Evolutionary conservation across 352 stramenopile species (phyloP), one percentile per base, ranked within the genome.

Genomic region (Globisporangium spiculum): DNA sequence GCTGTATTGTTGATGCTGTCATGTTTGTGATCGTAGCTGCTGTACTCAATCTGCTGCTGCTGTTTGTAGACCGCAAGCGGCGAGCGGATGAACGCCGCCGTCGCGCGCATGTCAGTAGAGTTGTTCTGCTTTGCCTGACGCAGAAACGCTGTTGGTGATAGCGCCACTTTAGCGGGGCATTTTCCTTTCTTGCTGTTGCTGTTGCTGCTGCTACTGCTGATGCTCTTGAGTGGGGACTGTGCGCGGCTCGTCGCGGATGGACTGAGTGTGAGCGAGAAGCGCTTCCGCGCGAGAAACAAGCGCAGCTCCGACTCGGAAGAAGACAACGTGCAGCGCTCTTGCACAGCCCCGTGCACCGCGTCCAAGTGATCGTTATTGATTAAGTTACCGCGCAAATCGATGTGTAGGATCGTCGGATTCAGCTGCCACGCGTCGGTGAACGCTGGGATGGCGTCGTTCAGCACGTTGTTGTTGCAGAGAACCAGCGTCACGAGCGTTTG

Each of bases 321-420:
- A 0, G 57, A 58, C 0, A 59, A 54, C n/a, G 67, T 60, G 9
- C 52, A 60, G 4, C 83, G 77, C 34, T 89, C 83, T 24, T 71
- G 58, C 7, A 67, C 27, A 22, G 75, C 75, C 2, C 34, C 18
- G 5, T 74, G 60, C 0, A 89, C 60, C n/a, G 75, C 60, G 0
- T 53, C 50, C 1, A 89, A 3, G 50, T 86, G 77, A 14, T 83
- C 67, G 16, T 46, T n/a, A 16, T 88, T 73, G 34, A 91, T 75
- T 24, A 93, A 60, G 60, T 93, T 93, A 0, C 84, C 84, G 9
- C 68, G 61, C 22, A 93, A 32, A 3, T 93, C 78, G 3, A 93
- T 60, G 26, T 26, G 56, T 27, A 77, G 67, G 6, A 92, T 60
- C 53, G 72, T 70, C 0, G 75, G 72, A n/a, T 88, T 90, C 10